Evolutionary conservation across 192 early-diverging fungal genomes (phyloP).

Genomic region (Piromyces sp.): DNA sequence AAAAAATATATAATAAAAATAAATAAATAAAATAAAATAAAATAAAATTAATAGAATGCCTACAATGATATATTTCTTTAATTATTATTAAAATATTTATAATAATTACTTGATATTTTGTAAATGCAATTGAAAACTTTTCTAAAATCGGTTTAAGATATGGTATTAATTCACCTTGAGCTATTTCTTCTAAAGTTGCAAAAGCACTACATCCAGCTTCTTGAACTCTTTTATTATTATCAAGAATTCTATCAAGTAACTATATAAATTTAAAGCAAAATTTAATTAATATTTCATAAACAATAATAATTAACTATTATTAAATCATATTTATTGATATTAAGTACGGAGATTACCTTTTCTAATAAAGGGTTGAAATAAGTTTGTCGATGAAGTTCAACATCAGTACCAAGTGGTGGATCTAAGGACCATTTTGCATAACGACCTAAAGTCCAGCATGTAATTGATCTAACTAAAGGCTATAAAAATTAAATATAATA

Average conservation of each 20-base stretch:
- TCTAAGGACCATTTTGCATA: conserved; percentile 58
- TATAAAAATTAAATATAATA: conserved; percentile 9
- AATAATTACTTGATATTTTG: conserved; percentile 44
- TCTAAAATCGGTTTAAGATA: conserved; percentile 77
- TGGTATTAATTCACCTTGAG: conserved; percentile 57
- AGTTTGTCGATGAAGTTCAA: conserved; percentile 18
- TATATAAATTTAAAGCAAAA: not conserved
- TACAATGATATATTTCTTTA: too few species aligned
- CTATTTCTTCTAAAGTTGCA: conserved; percentile 90
- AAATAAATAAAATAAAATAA: not conserved
- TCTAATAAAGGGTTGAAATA: conserved; percentile 78
- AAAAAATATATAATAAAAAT: not conserved
- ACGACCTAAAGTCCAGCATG: conserved; percentile 95
- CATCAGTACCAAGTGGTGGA: not conserved
- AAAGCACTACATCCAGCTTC: conserved; percentile 93
- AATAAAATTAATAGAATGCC: too few species aligned
- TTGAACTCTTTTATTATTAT: conserved; percentile 96
- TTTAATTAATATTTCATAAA: too few species aligned
- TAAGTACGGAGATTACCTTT: too few species aligned
- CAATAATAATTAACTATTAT: too few species aligned
- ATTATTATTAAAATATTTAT: too few species aligned
- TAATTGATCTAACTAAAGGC: conserved; percentile 88
- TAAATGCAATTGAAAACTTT: conserved; percentile 64
- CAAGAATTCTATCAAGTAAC: conserved; percentile 56
- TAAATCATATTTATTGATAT: too few species aligned